Evolutionary conservation across 257 asterid species (phyloP).

Genomic region (Solanum neorickii): DNA sequence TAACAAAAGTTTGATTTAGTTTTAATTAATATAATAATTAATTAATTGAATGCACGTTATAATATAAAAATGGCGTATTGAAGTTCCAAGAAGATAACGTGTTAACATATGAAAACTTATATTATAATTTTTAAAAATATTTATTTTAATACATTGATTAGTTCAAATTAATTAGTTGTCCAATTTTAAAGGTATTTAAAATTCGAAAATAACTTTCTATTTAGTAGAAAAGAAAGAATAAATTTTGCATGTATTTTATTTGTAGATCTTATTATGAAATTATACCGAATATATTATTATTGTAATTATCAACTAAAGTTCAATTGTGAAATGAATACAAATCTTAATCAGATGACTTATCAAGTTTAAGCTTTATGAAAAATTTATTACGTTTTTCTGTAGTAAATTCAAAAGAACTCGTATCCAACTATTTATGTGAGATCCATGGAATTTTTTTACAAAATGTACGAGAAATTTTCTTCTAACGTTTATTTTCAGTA

Average conservation of each 20-base stretch:
- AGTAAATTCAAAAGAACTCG: not conserved
- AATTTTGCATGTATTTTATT: too few species aligned
- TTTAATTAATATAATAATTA: not conserved
- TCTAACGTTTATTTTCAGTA: not conserved
- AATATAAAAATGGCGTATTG: not conserved
- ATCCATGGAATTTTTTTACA: not conserved
- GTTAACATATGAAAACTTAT: not conserved
- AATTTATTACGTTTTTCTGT: not conserved
- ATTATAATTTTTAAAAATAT: not conserved
- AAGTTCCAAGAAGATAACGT: not conserved
- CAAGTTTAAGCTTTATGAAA: not conserved
- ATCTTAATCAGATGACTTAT: too few species aligned
- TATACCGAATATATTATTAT: too few species aligned
- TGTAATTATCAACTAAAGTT: not conserved
- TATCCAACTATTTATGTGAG: not conserved
- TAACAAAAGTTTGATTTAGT: not conserved
- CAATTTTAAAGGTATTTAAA: not conserved
- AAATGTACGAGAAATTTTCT: accelerated
- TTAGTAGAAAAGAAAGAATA: not conserved
- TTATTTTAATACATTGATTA: not conserved
- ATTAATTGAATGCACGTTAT: not conserved
- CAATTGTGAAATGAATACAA: not conserved
- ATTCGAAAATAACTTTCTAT: not conserved
- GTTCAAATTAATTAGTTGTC: not conserved
- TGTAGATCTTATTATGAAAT: too few species aligned